A percentile compares a stretch with the other conserved stretches of the same genome.
phyloP scores from a whole-genome alignment of 2,329 filamentous ascomycete species.

The Alternaria gansuensis region DNA sequence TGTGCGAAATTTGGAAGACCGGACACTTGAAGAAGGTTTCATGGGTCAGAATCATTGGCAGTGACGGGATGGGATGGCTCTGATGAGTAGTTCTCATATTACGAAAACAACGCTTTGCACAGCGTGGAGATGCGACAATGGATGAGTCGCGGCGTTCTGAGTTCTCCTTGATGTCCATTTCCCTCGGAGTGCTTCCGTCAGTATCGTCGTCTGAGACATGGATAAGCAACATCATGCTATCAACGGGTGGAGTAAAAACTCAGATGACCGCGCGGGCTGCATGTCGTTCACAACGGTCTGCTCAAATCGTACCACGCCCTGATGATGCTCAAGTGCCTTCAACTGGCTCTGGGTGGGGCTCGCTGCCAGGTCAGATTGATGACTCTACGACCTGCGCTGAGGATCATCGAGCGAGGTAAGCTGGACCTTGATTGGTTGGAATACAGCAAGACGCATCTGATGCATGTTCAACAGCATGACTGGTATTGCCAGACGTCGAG shows the following conservation, averaged over 20 bases:
- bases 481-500: slow-evolving; percentile 2
- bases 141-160: slow-evolving; percentile 18
- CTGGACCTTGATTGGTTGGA: slow-evolving; percentile 4
- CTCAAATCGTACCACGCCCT: slow-evolving; percentile 13
- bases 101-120: slow-evolving; percentile 9
- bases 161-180: slow-evolving; percentile 21
- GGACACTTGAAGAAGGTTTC: slow-evolving; percentile 92
- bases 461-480: slow-evolving; percentile 8
- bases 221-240: slow-evolving; percentile 14
- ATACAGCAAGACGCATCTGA: slow-evolving; percentile 2
- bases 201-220: slow-evolving; percentile 21
- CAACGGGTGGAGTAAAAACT: slow-evolving; percentile 10
- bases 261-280: slow-evolving; percentile 20
- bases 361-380: slow-evolving; percentile 5
- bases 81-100: slow-evolving; percentile 17
- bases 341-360: slow-evolving; percentile 10
- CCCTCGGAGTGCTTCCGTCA: slow-evolving; percentile 11
- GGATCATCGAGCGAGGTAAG: slow-evolving; percentile 9
- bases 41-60: slow-evolving; percentile 77
- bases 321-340: slow-evolving; percentile 21
- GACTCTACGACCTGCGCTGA: slow-evolving; percentile 7
- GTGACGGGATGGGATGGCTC: slow-evolving; percentile 51
- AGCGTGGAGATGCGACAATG: slow-evolving; percentile 11
- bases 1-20: slow-evolving; percentile 91
- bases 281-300: slow-evolving; percentile 25